These are phyloP conservation scores for Patellifolia procumbens DNA, from an alignment of 179 eudicot species.

Conservation along the genomic window DNA sequence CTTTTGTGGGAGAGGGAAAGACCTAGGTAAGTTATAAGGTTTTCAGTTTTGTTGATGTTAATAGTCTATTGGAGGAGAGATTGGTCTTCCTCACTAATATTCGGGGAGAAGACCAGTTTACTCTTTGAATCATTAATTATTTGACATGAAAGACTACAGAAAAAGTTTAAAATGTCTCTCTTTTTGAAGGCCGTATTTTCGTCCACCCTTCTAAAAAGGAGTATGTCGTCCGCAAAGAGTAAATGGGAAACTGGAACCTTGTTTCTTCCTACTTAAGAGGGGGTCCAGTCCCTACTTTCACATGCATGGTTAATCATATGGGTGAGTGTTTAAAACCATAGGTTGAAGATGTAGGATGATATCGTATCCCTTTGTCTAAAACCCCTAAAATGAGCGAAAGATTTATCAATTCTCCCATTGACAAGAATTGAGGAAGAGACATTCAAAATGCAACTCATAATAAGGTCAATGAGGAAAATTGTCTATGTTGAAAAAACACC, in stretches of 20 bases:
- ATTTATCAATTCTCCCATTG: background rate
- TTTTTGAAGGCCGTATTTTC: background rate
- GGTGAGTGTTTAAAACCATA: background rate
- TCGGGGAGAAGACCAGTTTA: background rate
- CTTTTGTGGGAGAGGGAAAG: background rate
- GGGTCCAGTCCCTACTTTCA: background rate
- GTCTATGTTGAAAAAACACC: background rate
- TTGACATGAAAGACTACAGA: background rate
- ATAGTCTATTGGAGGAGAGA: background rate
- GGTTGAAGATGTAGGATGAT: slow-evolving; percentile 14
- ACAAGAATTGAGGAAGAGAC: background rate
- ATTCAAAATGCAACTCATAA: background rate
- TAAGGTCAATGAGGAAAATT: background rate
- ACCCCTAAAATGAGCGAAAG: background rate
- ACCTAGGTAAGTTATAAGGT: background rate
- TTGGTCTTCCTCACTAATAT: background rate
- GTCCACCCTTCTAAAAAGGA: background rate
- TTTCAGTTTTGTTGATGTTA: background rate
- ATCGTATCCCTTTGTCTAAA: slow-evolving; percentile 7
- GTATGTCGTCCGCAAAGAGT: slow-evolving; percentile 4
- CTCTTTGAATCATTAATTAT: background rate
- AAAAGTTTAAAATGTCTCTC: background rate
- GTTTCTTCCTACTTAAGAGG: background rate
- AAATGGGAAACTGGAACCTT: background rate
- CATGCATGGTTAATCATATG: background rate